Evolutionary conservation across 345 rosid species (phyloP).

Genomic region (Salix purpurea): DNA sequence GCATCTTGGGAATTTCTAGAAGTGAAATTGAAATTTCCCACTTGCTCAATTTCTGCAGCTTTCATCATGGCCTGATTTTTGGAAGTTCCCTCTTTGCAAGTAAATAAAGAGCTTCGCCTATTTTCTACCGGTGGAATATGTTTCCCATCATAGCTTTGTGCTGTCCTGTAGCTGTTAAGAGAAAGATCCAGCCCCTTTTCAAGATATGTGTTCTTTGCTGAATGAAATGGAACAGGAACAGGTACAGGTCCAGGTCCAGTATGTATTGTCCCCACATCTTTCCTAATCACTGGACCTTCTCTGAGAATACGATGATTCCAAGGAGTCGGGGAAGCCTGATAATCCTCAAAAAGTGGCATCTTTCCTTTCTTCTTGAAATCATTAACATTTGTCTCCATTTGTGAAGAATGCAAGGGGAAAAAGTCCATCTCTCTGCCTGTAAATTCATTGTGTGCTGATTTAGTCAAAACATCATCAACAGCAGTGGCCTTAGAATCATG

Average conservation of each 20-base stretch:
- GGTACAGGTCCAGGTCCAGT: slow-evolving; percentile 19
- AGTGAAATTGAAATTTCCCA: slow-evolving; percentile 30
- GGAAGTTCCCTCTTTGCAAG: slow-evolving; percentile 25
- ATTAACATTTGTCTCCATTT: slow-evolving; percentile 36
- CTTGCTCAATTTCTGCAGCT: slow-evolving; percentile 29
- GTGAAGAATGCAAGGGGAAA: slow-evolving; percentile 36
- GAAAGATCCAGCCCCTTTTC: slow-evolving; percentile 42
- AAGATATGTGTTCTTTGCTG: slow-evolving; percentile 28
- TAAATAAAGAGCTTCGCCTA: slow-evolving; percentile 16
- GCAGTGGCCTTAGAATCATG: slow-evolving; percentile 16
- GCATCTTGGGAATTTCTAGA: slow-evolving; percentile 35
- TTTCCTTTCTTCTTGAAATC: slow-evolving; percentile 49
- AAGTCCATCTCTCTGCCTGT: slow-evolving; percentile 33
- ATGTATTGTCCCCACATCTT: slow-evolving; percentile 25
- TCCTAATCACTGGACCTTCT: slow-evolving; percentile 30
- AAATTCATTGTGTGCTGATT: slow-evolving; percentile 22
- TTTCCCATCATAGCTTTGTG: slow-evolving; percentile 33
- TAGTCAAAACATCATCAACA: slow-evolving; percentile 23
- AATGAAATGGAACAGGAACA: slow-evolving; percentile 22
- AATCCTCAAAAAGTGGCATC: slow-evolving; percentile 31
- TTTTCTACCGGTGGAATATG: slow-evolving; percentile 28
- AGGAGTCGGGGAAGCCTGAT: slow-evolving; percentile 29
- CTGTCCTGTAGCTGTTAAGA: slow-evolving; percentile 35
- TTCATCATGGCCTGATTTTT: slow-evolving; percentile 31
- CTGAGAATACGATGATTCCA: slow-evolving; percentile 25